Conservation (phyloP, 345 rosid genomes). For the Camelina neglecta region DNA sequence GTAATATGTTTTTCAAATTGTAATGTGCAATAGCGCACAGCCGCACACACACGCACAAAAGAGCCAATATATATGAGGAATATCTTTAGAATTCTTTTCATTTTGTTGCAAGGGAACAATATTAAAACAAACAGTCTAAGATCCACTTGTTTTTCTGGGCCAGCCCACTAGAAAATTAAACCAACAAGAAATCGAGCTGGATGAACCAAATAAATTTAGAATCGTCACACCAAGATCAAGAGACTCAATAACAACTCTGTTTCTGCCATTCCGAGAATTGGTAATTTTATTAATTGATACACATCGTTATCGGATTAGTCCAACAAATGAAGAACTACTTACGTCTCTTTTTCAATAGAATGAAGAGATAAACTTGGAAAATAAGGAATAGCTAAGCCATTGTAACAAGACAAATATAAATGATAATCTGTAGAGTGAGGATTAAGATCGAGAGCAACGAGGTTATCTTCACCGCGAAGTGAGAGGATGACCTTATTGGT, state of each 20-base stretch:
- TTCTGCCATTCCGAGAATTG: not conserved
- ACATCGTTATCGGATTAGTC: not conserved
- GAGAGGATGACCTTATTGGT: constrained; percentile 20
- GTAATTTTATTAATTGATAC: not conserved
- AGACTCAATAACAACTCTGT: not conserved
- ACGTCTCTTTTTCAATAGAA: not conserved
- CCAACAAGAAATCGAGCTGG: not conserved
- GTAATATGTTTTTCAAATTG: not conserved
- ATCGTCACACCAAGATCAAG: not conserved
- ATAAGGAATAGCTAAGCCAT: constrained; percentile 16
- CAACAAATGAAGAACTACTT: not conserved
- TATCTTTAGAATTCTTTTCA: no score
- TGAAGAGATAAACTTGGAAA: not conserved
- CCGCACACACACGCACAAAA: not conserved
- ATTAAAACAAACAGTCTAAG: not conserved
- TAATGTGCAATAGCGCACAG: not conserved
- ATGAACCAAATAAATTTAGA: not conserved
- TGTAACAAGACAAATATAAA: constrained; percentile 5
- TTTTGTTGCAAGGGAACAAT: not conserved
- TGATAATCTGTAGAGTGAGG: not conserved
- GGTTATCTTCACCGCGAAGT: not conserved
- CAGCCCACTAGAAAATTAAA: not conserved
- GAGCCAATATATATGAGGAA: not conserved
- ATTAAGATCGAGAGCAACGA: constrained; percentile 25
- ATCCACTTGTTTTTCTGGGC: not conserved